Evolutionary conservation across 208 protist genomes (phyloP).

Genomic region (Borovskyia barvae): DNA sequence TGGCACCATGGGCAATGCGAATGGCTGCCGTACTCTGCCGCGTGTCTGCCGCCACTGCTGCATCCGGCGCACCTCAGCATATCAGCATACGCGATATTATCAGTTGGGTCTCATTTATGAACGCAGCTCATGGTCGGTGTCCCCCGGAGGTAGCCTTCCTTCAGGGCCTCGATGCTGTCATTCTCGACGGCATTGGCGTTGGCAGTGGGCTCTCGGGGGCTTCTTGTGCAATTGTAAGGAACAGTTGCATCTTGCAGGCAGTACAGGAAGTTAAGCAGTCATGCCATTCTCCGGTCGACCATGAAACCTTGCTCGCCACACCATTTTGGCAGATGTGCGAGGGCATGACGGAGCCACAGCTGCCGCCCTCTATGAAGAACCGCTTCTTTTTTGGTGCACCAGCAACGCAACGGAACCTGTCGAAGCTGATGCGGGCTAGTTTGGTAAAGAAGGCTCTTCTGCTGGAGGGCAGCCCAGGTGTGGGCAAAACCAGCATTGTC

Average conservation of each 20-base stretch:
- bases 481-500: slow-evolving; percentile 99
- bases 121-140: slow-evolving; percentile 67
- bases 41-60: slow-evolving; percentile 37
- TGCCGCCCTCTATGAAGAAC: slow-evolving; percentile 62
- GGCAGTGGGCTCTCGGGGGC: slow-evolving; percentile 73
- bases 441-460: slow-evolving; percentile 96
- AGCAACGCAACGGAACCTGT: slow-evolving; percentile 96
- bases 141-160: slow-evolving; percentile 83
- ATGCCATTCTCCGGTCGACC: slow-evolving; percentile 14
- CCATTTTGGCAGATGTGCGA: slow-evolving; percentile 79
- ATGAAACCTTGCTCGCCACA: slow-evolving; percentile 25
- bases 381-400: slow-evolving; percentile 94
- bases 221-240: slow-evolving; percentile 26
- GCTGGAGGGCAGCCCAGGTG: slow-evolving; percentile 97
- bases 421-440: slow-evolving; percentile 94
- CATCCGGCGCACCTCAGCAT: slow-evolving; percentile 55
- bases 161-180: slow-evolving; percentile 95
- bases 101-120: slow-evolving; percentile 96
- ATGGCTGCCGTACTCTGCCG: slow-evolving; percentile 80
- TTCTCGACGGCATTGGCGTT: slow-evolving; percentile 96
- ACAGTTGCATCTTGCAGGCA: slow-evolving; percentile 31
- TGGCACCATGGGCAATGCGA: slow-evolving; percentile 57
- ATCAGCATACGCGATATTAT: slow-evolving; percentile 96
- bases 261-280: slow-evolving; percentile 12
- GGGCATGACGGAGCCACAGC: slow-evolving; percentile 69